These are phyloP conservation scores for Spathaspora boniae DNA, from an alignment of 805 yeast genomes.

Conservation along the genomic window DNA sequence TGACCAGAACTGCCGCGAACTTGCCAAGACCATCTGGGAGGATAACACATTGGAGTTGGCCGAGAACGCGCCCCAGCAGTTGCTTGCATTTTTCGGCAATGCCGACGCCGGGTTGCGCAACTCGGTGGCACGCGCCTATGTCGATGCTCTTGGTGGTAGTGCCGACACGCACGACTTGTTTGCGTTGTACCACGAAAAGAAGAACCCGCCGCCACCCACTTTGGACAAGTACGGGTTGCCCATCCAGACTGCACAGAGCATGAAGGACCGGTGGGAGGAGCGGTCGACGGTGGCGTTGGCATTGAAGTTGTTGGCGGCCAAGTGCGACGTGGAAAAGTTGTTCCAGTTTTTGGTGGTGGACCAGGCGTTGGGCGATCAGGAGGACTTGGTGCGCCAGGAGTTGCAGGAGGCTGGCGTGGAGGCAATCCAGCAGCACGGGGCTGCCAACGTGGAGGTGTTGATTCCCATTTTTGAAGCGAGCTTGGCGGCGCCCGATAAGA, in stretches of 20 bases:
- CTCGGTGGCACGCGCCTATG: constrained; percentile 69
- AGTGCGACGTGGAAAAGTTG: constrained; percentile 50
- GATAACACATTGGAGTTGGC: constrained; percentile 61
- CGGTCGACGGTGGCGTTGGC: constrained; percentile 80
- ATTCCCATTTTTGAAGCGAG: constrained; percentile 79
- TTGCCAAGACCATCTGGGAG: constrained; percentile 82
- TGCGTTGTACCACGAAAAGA: constrained; percentile 53
- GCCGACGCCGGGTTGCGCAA: constrained; percentile 65
- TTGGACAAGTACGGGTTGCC: constrained; percentile 79
- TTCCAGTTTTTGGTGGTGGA: constrained; percentile 60
- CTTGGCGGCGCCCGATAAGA: constrained; percentile 48
- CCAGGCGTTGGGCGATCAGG: constrained; percentile 72
- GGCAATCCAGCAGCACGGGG: constrained; percentile 65
- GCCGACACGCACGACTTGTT: constrained; percentile 45
- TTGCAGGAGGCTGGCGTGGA: constrained; percentile 86
- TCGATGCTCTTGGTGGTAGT: constrained; percentile 47
- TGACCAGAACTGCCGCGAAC: constrained; percentile 54
- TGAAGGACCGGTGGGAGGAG: constrained; percentile 78
- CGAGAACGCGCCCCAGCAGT: constrained; percentile 39
- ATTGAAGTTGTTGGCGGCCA: constrained; percentile 53
- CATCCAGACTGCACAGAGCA: constrained; percentile 55
- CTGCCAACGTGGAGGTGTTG: constrained; percentile 61
- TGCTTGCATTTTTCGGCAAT: constrained; percentile 50
- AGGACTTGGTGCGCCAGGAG: constrained; percentile 70
- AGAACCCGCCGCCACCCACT: constrained; percentile 72